Percentiles rank a stretch among this genome's conserved stretches.
These are phyloP conservation scores for Thalia dealbata DNA, from an alignment of 176 grass and related monocot genomes.

Conservation along the genomic window DNA sequence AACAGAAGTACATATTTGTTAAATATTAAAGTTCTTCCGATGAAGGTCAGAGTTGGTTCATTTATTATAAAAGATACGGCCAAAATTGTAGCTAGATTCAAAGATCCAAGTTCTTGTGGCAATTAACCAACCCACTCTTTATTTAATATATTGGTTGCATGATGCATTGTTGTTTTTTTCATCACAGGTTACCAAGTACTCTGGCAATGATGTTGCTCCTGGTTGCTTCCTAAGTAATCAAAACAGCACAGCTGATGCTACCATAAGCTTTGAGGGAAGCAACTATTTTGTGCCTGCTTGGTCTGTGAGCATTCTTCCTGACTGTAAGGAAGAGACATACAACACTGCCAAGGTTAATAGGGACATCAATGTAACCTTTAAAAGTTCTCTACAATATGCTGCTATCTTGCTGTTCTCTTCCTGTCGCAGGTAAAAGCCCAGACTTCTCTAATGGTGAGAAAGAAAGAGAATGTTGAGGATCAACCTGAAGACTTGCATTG, in stretches of 20 bases:
- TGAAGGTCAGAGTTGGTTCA: too few species aligned
- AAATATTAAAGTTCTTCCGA: too few species aligned
- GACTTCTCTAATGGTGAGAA: conserved; percentile 68
- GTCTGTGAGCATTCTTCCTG: conserved; percentile 4
- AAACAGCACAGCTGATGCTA: background rate
- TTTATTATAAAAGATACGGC: too few species aligned
- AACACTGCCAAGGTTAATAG: conserved; percentile 57
- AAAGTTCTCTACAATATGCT: background rate
- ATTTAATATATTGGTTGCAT: too few species aligned
- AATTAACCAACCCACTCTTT: too few species aligned
- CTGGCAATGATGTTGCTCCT: background rate
- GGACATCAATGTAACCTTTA: background rate
- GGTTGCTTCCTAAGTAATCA: background rate
- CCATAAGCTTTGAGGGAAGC: background rate
- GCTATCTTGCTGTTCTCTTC: background rate
- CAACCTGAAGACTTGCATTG: conserved; percentile 21
- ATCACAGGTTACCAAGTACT: background rate
- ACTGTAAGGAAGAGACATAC: conserved; percentile 10
- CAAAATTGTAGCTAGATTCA: too few species aligned
- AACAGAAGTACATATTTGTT: too few species aligned
- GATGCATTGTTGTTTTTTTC: background rate
- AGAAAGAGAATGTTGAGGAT: conserved; percentile 8
- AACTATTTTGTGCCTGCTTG: background rate
- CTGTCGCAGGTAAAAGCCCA: conserved; percentile 42
- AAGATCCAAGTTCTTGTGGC: too few species aligned